Percentiles rank a stretch among this genome's conserved stretches.
Evolutionary conservation across 768 basidiomycete species (phyloP).

Genomic region (Omphalotus guepiniiformis): DNA sequence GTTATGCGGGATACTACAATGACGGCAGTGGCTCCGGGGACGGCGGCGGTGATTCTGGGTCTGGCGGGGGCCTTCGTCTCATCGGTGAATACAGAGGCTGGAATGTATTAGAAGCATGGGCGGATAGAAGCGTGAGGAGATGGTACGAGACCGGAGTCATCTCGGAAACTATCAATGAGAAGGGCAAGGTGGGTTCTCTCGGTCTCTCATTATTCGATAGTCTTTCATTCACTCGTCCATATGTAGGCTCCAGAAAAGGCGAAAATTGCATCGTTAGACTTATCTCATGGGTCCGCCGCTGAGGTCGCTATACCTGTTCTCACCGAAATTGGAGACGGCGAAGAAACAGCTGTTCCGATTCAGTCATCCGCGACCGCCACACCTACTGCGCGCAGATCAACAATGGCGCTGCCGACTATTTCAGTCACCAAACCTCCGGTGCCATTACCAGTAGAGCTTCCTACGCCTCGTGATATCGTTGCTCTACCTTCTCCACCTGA

Average conservation of each 20-base stretch:
- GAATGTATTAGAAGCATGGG: slow-evolving; percentile 92
- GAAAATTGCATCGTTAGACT: slow-evolving; percentile 16
- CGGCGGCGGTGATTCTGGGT: slow-evolving; percentile 70
- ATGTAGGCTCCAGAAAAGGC: not conserved
- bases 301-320: slow-evolving; percentile 65
- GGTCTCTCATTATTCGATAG: not conserved
- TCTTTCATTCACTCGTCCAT: not conserved
- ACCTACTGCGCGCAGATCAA: slow-evolving; percentile 20
- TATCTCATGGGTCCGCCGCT: slow-evolving; percentile 40
- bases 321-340: slow-evolving; percentile 30
- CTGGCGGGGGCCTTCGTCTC: slow-evolving; percentile 67
- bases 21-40: slow-evolving; percentile 77
- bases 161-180: slow-evolving; percentile 40
- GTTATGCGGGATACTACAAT: slow-evolving; percentile 85
- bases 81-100: slow-evolving; percentile 88
- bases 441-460: slow-evolving; percentile 66
- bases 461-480: slow-evolving; percentile 57
- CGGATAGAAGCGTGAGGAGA: slow-evolving; percentile 79
- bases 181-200: slow-evolving; percentile 42
- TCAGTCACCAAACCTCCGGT: slow-evolving; percentile 68
- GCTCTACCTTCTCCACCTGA: slow-evolving; percentile 40
- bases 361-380: slow-evolving; percentile 24
- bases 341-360: slow-evolving; percentile 8
- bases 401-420: slow-evolving; percentile 44
- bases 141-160: slow-evolving; percentile 83